Evolutionary conservation across 2,329 filamentous ascomycete species (phyloP).

Genomic region (Xylariaceae sp.): DNA sequence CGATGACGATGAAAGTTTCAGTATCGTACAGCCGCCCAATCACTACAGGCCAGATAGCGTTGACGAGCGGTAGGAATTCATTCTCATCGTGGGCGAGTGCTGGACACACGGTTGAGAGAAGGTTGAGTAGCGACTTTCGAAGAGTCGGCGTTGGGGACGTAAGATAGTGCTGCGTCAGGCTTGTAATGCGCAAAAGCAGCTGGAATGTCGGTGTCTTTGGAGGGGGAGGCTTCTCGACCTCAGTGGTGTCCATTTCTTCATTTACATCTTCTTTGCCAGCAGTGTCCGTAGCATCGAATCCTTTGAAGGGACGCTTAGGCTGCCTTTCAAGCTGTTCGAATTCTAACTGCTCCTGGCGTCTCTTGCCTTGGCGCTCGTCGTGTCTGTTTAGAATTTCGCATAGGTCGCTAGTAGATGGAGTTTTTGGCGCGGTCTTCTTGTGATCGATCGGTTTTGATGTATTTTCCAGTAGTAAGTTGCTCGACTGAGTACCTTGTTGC

Average conservation of each 20-base stretch:
- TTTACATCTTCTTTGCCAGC: slow-evolving; percentile 35
- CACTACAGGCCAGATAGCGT: slow-evolving; percentile 85
- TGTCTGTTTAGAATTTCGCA: slow-evolving; percentile 61
- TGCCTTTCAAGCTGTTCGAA: slow-evolving; percentile 34
- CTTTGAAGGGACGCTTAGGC: slow-evolving; percentile 37
- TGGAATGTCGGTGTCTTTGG: slow-evolving; percentile 74
- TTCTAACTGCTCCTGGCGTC: slow-evolving; percentile 33
- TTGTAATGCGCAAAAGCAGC: slow-evolving; percentile 76
- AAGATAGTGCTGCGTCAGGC: slow-evolving; percentile 83
- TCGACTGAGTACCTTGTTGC: slow-evolving; percentile 67
- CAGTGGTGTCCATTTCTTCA: slow-evolving; percentile 34
- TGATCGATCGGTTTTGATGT: slow-evolving; percentile 38
- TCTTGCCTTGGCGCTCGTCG: slow-evolving; percentile 39
- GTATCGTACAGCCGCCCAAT: slow-evolving; percentile 61
- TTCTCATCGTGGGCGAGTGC: slow-evolving; percentile 73
- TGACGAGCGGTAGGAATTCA: slow-evolving; percentile 81
- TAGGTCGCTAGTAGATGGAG: slow-evolving; percentile 43
- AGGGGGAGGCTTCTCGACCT: slow-evolving; percentile 49
- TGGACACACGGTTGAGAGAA: slow-evolving; percentile 68
- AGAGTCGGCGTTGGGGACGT: slow-evolving; percentile 78
- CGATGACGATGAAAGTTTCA: slow-evolving; percentile 64
- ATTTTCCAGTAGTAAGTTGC: slow-evolving; percentile 45
- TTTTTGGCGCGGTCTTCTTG: slow-evolving; percentile 36
- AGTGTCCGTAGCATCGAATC: slow-evolving; percentile 25
- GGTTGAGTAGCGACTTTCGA: slow-evolving; percentile 70